Percentiles rank a stretch among this genome's conserved stretches.
Conservation (phyloP, 2,329 filamentous ascomycete species). For the Zymoseptoria ardabiliae region DNA sequence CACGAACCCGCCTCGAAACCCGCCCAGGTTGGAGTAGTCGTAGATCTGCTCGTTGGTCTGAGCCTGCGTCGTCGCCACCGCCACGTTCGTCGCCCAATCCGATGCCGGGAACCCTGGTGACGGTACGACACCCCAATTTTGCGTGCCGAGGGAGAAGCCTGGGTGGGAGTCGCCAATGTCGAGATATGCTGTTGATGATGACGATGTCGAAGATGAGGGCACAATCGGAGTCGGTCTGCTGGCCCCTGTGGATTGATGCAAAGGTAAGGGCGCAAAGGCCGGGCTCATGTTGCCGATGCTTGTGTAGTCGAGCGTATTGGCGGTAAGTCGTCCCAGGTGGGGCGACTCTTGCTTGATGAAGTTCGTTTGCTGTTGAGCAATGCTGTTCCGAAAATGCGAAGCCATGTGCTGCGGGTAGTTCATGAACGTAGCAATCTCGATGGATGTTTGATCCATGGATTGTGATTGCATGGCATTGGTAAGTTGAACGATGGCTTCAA, state of each 20-base stretch:
- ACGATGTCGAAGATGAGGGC: slow-evolving; percentile 23
- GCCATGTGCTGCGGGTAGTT: slow-evolving; percentile 40
- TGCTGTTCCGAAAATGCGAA: slow-evolving; percentile 33
- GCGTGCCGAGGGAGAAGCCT: slow-evolving; percentile 26
- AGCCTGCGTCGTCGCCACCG: slow-evolving; percentile 3
- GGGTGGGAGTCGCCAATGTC: slow-evolving; percentile 33
- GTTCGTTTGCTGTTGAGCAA: slow-evolving; percentile 14
- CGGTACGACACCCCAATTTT: slow-evolving; percentile 27
- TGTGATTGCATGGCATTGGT: slow-evolving; percentile 57
- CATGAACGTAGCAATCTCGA: slow-evolving; percentile 40
- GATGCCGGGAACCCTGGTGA: slow-evolving; percentile 28
- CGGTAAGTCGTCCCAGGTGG: slow-evolving; percentile 12
- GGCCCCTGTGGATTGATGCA: slow-evolving; percentile 32
- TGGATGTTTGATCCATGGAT: slow-evolving; percentile 34
- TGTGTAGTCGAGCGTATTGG: slow-evolving; percentile 22
- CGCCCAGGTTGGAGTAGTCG: slow-evolving; percentile 19
- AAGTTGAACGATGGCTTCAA: slow-evolving; percentile 78
- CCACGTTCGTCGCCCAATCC: not conserved
- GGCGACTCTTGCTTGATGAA: slow-evolving; percentile 8
- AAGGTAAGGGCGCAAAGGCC: slow-evolving; percentile 43
- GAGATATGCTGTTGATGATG: slow-evolving; percentile 30
- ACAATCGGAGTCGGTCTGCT: slow-evolving; percentile 14
- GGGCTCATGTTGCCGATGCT: slow-evolving; percentile 40
- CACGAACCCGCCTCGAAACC: slow-evolving; percentile 31
- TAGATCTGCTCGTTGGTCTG: slow-evolving; percentile 36